A percentile compares a stretch with the other conserved stretches of the same genome.
Conservation (phyloP, 2,329 filamentous ascomycete genomes). For the Didymella sp. region DNA sequence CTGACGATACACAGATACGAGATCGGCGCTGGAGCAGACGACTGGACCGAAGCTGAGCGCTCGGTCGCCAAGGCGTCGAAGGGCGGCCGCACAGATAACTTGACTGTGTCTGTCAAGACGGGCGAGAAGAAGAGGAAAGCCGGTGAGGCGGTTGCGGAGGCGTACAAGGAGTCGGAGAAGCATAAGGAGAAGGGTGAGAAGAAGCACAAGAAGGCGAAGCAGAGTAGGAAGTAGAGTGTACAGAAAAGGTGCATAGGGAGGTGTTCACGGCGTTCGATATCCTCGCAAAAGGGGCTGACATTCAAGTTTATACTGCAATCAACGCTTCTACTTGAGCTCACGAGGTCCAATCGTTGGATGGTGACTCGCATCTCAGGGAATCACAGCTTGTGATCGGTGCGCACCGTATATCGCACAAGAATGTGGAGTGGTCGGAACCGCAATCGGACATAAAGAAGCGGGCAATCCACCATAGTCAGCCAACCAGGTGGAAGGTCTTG, state of each 20-base stretch:
- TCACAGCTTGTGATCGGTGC: not conserved
- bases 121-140: conserved; percentile 78
- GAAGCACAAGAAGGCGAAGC: conserved; percentile 41
- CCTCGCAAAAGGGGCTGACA: conserved; percentile 9
- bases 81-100: conserved; percentile 56
- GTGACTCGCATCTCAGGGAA: not conserved
- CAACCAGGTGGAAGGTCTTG: not conserved
- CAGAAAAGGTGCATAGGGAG: conserved; percentile 9
- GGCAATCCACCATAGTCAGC: not conserved
- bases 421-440: not conserved
- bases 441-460: not conserved
- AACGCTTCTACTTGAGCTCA: not conserved
- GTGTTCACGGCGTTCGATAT: conserved; percentile 21
- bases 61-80: conserved; percentile 65
- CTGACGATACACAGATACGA: conserved; percentile 47
- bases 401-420: not conserved
- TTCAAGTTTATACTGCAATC: not conserved
- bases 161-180: conserved; percentile 50
- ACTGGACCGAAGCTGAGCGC: conserved; percentile 73
- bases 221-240: conserved; percentile 14
- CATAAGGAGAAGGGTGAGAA: conserved; percentile 45
- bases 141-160: conserved; percentile 60
- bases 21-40: conserved; percentile 56
- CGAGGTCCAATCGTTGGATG: no score
- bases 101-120: conserved; percentile 83